Percentiles rank a stretch among this genome's conserved stretches.
phyloP scores from a whole-genome alignment of 2,329 filamentous ascomycete species.

The Lasiodiplodia citricola region DNA sequence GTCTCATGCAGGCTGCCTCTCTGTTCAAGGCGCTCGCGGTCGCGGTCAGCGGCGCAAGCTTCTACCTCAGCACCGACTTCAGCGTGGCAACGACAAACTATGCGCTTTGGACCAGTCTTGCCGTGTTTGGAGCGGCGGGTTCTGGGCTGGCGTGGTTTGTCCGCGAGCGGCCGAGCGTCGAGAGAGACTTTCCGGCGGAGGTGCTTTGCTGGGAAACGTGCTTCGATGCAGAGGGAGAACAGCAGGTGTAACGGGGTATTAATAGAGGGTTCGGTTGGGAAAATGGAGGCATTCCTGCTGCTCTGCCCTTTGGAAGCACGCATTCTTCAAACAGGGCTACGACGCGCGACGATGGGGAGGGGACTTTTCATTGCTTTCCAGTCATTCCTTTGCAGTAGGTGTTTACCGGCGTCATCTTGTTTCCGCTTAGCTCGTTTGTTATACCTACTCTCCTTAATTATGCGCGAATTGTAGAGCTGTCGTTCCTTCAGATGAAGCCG shows the following conservation, averaged over 20 bases:
- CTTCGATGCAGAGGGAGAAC: slow-evolving; percentile 48
- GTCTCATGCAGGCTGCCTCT: slow-evolving; percentile 54
- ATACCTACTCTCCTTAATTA: slow-evolving; percentile 14
- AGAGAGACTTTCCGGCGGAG: slow-evolving; percentile 50
- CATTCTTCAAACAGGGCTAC: slow-evolving; percentile 13
- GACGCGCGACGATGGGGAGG: slow-evolving; percentile 14
- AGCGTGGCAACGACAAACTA: slow-evolving; percentile 51
- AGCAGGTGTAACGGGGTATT: slow-evolving; percentile 12
- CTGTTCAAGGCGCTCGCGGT: slow-evolving; percentile 55
- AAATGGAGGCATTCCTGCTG: slow-evolving; percentile 10
- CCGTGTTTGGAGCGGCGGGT: slow-evolving; percentile 48
- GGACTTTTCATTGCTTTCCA: slow-evolving; percentile 18
- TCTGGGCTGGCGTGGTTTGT: slow-evolving; percentile 52
- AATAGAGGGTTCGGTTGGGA: not conserved
- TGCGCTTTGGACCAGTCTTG: slow-evolving; percentile 52
- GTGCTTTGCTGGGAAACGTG: slow-evolving; percentile 53
- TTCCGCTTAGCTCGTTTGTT: slow-evolving; percentile 10
- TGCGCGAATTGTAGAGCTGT: slow-evolving; percentile 14
- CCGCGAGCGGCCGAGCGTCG: slow-evolving; percentile 51
- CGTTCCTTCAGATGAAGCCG: slow-evolving; percentile 6
- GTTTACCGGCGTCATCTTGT: slow-evolving; percentile 12
- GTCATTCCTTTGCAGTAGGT: slow-evolving; percentile 16
- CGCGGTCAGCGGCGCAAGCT: slow-evolving; percentile 51
- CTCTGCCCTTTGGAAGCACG: slow-evolving; percentile 5
- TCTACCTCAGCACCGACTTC: slow-evolving; percentile 51